These are phyloP conservation scores for Penicillium oxalicum DNA, from an alignment of 2,329 filamentous ascomycete genomes.

Conservation along the genomic window DNA sequence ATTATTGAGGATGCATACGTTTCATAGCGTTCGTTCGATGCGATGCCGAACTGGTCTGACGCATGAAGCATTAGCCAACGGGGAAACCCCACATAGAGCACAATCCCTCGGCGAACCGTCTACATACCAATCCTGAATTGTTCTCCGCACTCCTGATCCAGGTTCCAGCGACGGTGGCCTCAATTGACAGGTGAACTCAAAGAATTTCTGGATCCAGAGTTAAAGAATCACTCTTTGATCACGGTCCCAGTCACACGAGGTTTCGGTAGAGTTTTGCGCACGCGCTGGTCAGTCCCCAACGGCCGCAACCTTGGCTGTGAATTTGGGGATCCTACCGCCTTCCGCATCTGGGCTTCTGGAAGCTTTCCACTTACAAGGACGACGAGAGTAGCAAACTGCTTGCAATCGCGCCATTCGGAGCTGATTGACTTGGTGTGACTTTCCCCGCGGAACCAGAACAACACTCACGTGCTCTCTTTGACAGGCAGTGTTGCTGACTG, in stretches of 20 bases:
- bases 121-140: background rate
- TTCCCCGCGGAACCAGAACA: background rate
- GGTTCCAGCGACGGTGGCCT: background rate
- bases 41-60: background rate
- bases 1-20: background rate
- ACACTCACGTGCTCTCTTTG: background rate
- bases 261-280: background rate
- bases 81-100: background rate
- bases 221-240: too few species aligned
- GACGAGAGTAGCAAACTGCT: conserved; percentile 13
- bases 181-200: too few species aligned
- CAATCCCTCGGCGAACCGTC: background rate
- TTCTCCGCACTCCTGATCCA: too few species aligned
- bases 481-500: conserved; percentile 5
- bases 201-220: too few species aligned
- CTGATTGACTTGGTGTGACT: conserved; percentile 4
- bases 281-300: background rate
- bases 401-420: conserved; percentile 10
- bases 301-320: conserved; percentile 4
- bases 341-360: conserved; percentile 12
- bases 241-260: background rate
- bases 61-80: conserved; percentile 1
- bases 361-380: conserved; percentile 17
- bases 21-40: conserved; percentile 5
- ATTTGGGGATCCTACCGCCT: conserved; percentile 15